Conservation (phyloP, 2,329 filamentous ascomycete species). For the Phyllosticta citriasiana region DNA sequence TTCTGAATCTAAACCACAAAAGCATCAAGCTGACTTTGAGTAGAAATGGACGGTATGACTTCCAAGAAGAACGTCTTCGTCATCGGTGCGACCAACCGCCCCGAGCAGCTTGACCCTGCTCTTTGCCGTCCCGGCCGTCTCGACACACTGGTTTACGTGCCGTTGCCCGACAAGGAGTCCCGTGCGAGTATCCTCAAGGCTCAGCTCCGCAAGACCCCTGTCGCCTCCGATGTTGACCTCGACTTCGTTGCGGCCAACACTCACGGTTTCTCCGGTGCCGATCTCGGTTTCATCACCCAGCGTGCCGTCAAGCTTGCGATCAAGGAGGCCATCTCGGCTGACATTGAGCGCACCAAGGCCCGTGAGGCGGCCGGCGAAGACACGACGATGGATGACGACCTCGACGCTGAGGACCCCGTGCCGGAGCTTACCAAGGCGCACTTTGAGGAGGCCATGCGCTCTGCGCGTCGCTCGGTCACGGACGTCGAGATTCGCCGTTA, state of each 20-base stretch:
- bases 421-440: slow-evolving; percentile 92
- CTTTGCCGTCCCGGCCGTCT: slow-evolving; percentile 97
- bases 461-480: slow-evolving; percentile 83
- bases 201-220: slow-evolving; percentile 96
- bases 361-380: slow-evolving; percentile 77
- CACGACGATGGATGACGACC: slow-evolving; percentile 65
- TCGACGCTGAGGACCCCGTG: slow-evolving; percentile 77
- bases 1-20: slow-evolving; percentile 2
- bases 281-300: slow-evolving; percentile 98
- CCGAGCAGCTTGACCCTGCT: slow-evolving; percentile 95
- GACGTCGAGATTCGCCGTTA: slow-evolving; percentile 97
- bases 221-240: slow-evolving; percentile 77
- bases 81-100: slow-evolving; percentile 96
- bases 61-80: slow-evolving; percentile 99
- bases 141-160: slow-evolving; percentile 96
- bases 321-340: slow-evolving; percentile 83
- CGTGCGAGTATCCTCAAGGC: slow-evolving; percentile 86
- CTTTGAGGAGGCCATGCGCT: slow-evolving; percentile 98
- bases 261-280: slow-evolving; percentile 97
- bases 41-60: slow-evolving; percentile 99
- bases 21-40: slow-evolving; percentile 31
- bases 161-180: slow-evolving; percentile 82
- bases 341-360: slow-evolving; percentile 85
- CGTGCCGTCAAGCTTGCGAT: slow-evolving; percentile 98
- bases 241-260: slow-evolving; percentile 92